A percentile compares a stretch with the other conserved stretches of the same genome.
These are phyloP conservation scores for Raphanus raphanistrum DNA, from an alignment of 345 rosid species.

Conservation along the genomic window DNA sequence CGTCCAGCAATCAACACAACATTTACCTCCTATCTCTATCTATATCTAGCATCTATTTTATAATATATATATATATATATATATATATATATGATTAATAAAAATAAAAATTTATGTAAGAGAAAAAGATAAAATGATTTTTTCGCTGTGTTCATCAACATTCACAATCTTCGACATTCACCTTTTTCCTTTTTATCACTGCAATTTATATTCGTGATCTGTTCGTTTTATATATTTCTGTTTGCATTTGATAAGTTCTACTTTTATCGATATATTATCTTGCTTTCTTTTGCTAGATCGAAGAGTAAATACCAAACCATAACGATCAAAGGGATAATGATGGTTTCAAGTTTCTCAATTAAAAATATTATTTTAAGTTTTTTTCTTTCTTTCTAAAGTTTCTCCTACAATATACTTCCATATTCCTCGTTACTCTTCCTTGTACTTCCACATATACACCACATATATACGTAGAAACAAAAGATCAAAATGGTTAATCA, in stretches of 20 bases:
- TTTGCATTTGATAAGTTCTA: neutral
- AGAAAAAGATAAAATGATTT: neutral
- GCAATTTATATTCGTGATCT: neutral
- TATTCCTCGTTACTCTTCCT: neutral
- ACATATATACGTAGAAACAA: neutral
- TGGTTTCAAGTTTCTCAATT: neutral
- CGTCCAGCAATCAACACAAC: too few relatives aligned
- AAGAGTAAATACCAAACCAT: neutral
- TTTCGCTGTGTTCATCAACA: neutral
- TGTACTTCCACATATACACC: neutral
- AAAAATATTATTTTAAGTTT: neutral
- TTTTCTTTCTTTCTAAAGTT: neutral
- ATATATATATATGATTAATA: neutral
- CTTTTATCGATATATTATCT: neutral
- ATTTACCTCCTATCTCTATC: too few relatives aligned
- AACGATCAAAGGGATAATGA: neutral
- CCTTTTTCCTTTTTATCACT: neutral
- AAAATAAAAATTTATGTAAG: neutral
- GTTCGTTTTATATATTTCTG: neutral
- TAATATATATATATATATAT: too few relatives aligned
- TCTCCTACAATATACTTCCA: neutral
- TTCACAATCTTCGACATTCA: neutral
- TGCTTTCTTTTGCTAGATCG: neutral
- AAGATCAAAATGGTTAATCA: neutral
- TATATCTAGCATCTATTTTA: too few relatives aligned